Evolutionary conservation across 2,329 filamentous ascomycete genomes (phyloP).

Genomic region (Aspergillus texensis): DNA sequence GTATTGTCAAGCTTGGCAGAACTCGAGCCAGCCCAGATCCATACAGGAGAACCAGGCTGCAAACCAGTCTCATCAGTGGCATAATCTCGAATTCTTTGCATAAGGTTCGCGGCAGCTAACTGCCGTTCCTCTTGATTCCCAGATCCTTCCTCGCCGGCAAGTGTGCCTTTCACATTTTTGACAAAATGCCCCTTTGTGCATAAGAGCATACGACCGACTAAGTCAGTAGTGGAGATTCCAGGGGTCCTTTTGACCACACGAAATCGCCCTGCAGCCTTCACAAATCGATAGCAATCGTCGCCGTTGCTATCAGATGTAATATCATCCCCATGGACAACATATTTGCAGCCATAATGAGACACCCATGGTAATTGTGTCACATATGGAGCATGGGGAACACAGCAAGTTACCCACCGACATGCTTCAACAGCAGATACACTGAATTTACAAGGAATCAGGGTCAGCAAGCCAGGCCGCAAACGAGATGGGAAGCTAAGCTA

Average conservation of each 20-base stretch:
- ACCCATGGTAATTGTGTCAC: conserved; percentile 95
- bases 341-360: conserved; percentile 90
- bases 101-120: conserved; percentile 67
- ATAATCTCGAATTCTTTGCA: conserved; percentile 78
- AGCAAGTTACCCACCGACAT: conserved; percentile 89
- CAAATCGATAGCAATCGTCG: conserved; percentile 96
- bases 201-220: conserved; percentile 96
- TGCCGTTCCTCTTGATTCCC: conserved; percentile 70
- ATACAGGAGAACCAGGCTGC: conserved; percentile 78
- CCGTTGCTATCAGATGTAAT: conserved; percentile 93
- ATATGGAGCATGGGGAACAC: conserved; percentile 85
- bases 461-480: conserved; percentile 9
- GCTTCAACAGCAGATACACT: conserved; percentile 88
- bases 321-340: conserved; percentile 95
- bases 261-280: conserved; percentile 91
- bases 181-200: conserved; percentile 96
- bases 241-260: conserved; percentile 96
- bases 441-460: neutral
- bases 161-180: conserved; percentile 69
- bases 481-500: conserved; percentile 9
- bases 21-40: conserved; percentile 68
- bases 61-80: conserved; percentile 83
- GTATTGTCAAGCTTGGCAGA: conserved; percentile 39
- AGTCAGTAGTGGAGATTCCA: conserved; percentile 93
- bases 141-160: conserved; percentile 72